Evolutionary conservation across 2,329 filamentous ascomycete species (phyloP), one percentile per base, ranked within the genome.

Genomic region (Pseudonectria foliicola): DNA sequence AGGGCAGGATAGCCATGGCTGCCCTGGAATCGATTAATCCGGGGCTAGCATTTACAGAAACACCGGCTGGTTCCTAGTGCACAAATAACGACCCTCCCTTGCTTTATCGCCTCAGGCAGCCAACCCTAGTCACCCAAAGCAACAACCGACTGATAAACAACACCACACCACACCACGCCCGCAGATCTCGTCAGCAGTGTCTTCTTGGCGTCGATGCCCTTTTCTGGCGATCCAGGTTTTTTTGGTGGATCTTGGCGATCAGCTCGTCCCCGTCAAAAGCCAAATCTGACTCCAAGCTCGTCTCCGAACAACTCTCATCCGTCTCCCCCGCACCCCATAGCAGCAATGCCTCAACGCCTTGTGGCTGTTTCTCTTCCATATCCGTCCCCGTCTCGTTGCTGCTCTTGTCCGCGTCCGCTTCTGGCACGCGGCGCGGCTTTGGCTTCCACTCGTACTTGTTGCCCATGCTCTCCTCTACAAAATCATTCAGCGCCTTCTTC

Each of bases 401-500:
- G 23, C 13, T 15, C 10, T 21, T 8, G 5, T 21, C 18, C 18
- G 18, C 18, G 18, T 21, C 18, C 18, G n/a, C n/a, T n/a, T n/a
- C n/a, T n/a, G n/a, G n/a, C n/a, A n/a, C n/a, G n/a, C n/a, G n/a
- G n/a, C n/a, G n/a, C n/a, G n/a, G n/a, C n/a, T 14, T 10, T 8
- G 24, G 26, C 13, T 15, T 31, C 16, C 25, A 29, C 13, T n/a
- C 10, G 27, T 39, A 25, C 7, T 36, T 27, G 23, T 40, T 47
- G n/a, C 25, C 30, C 18, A 44, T 39, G 6, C 41, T 38, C 25
- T 52, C 47, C 24, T 48, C 38, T 8, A 47, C 40, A 31, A 53
- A 38, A 11, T 40, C 39, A 3, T 47, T 46, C 4, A 53, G 39
- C 7, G 36, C 38, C 39, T 44, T 45, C 27, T 53, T 50, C 32